These are phyloP conservation scores for Penicillium manginii DNA, from an alignment of 495 filamentous ascomycete genomes.

Conservation along the genomic window DNA sequence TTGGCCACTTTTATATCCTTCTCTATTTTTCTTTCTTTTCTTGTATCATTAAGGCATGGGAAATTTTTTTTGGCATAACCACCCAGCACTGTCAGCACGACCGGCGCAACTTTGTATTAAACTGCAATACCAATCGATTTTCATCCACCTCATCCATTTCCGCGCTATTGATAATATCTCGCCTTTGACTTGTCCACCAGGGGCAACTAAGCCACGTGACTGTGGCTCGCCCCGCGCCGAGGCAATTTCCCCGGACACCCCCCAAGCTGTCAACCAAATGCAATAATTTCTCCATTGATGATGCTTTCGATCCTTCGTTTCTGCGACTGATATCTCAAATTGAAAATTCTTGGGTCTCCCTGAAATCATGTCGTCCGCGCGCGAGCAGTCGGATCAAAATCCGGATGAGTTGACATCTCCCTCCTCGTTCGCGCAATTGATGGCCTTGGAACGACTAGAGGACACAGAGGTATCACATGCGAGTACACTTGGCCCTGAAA, in stretches of 20 bases:
- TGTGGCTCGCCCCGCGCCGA: conserved; percentile 23
- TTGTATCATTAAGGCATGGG: conserved; percentile 41
- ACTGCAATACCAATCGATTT: conserved; percentile 32
- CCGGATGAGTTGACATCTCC: conserved; percentile 21
- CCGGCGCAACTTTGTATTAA: conserved; percentile 45
- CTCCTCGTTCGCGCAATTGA: conserved; percentile 35
- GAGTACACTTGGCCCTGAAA: conserved; percentile 27
- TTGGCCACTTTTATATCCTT: conserved; percentile 9
- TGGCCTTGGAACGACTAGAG: conserved; percentile 38
- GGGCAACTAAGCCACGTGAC: conserved; percentile 1
- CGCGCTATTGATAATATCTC: background rate
- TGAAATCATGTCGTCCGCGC: conserved; percentile 16
- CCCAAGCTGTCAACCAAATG: conserved; percentile 1
- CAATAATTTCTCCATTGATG: no score
- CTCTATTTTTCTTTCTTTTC: conserved; percentile 22
- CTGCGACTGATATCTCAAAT: background rate
- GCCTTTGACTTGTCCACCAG: background rate
- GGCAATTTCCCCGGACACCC: conserved; percentile 14
- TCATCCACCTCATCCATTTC: background rate
- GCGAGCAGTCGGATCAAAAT: conserved; percentile 9
- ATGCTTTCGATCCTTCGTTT: no score
- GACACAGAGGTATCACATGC: conserved; percentile 9
- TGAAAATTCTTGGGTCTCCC: background rate
- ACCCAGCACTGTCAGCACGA: conserved; percentile 38
- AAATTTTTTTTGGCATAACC: conserved; percentile 29